Conservation (phyloP, 148 eudicot species). For the Diospyros lotus region DNA sequence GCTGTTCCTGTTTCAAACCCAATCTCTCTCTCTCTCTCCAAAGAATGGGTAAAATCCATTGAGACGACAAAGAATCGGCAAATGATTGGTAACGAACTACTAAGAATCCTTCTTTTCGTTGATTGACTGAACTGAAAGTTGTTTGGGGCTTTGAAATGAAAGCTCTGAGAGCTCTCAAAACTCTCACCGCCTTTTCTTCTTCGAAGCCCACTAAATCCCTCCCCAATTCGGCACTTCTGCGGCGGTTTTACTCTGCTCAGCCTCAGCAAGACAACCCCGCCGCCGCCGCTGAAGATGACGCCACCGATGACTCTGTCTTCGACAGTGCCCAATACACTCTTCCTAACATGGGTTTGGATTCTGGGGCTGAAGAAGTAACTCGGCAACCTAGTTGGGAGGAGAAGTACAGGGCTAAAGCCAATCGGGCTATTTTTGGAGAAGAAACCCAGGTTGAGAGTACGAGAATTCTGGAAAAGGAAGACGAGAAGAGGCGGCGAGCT, state of each 20-base stretch:
- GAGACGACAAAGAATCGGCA: too few relatives aligned
- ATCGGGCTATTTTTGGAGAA: slow-evolving; percentile 50
- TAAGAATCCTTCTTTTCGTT: too few relatives aligned
- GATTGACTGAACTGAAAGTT: too few relatives aligned
- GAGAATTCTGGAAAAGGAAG: slow-evolving; percentile 29
- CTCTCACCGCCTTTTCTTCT: slow-evolving; percentile 17
- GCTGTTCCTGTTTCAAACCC: too few relatives aligned
- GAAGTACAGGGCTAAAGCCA: slow-evolving; percentile 56
- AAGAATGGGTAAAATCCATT: too few relatives aligned
- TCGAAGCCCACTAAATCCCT: slow-evolving; percentile 29
- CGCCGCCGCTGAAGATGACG: slow-evolving; percentile 31
- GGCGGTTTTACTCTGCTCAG: slow-evolving; percentile 41
- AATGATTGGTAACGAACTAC: too few relatives aligned
- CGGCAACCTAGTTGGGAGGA: slow-evolving; percentile 55
- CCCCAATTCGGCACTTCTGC: slow-evolving; percentile 21
- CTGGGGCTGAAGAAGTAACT: background rate
- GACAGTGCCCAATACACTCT: slow-evolving; percentile 53
- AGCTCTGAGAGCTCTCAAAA: slow-evolving; percentile 43
- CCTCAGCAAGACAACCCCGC: slow-evolving; percentile 27
- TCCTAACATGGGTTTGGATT: slow-evolving; percentile 24
- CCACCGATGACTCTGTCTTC: slow-evolving; percentile 38
- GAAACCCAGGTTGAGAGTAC: slow-evolving; percentile 13
- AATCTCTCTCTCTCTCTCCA: too few relatives aligned
- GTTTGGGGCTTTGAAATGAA: slow-evolving; percentile 41
- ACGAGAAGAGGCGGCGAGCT: slow-evolving; percentile 43